Percentiles rank a stretch among this genome's conserved stretches.
Evolutionary conservation across 129 eudicot species (phyloP).

Genomic region (Escallonia herrerae): DNA sequence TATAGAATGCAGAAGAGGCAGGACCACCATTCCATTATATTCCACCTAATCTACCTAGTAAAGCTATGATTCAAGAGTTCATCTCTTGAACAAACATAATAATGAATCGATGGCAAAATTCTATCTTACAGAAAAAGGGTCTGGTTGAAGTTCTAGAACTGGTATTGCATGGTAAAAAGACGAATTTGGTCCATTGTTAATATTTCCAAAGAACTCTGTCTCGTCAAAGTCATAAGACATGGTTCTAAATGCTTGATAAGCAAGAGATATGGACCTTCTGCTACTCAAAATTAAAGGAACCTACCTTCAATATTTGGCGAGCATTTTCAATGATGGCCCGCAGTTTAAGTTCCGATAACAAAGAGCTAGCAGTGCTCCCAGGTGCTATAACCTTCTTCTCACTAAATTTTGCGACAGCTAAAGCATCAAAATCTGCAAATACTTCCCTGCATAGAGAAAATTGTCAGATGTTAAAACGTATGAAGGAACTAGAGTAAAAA

Average conservation of each 20-base stretch:
- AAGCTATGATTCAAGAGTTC: constrained; percentile 2
- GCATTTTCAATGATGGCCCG: constrained; percentile 54
- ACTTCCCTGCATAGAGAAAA: constrained; percentile 31
- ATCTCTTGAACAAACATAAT: background rate
- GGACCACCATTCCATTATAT: constrained; percentile 46
- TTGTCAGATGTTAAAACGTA: background rate
- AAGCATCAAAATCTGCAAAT: constrained; percentile 46
- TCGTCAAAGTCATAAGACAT: background rate
- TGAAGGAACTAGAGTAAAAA: background rate
- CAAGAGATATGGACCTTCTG: too few species aligned
- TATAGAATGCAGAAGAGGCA: constrained; percentile 25
- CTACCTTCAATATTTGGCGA: constrained; percentile 55
- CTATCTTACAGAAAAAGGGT: background rate
- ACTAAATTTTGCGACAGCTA: constrained; percentile 27
- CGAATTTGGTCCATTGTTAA: background rate
- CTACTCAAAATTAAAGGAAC: constrained; percentile 8
- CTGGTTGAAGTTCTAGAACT: background rate
- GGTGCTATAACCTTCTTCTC: constrained; percentile 43
- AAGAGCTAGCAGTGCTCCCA: constrained; percentile 38
- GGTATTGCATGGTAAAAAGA: background rate
- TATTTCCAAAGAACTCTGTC: background rate
- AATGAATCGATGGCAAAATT: background rate
- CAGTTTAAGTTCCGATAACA: constrained; percentile 46
- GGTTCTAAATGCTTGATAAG: background rate
- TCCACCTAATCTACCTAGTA: constrained; percentile 43